Evolutionary conservation across 495 filamentous ascomycete genomes (phyloP), one percentile per base, ranked within the genome.

Genomic region (Tuber calosporum): DNA sequence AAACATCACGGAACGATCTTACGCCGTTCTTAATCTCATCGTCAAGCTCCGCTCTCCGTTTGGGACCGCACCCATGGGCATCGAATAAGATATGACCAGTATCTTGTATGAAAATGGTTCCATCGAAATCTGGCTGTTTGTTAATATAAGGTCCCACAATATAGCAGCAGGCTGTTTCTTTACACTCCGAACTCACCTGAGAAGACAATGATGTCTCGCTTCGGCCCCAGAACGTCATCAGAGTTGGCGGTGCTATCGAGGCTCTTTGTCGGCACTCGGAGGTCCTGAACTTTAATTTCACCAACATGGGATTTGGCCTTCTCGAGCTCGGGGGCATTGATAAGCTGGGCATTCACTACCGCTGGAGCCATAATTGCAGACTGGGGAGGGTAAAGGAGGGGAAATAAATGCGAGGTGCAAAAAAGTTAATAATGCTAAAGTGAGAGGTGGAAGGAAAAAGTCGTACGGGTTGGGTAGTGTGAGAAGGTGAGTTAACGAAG

Each of bases 41-140:
- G 72, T 92, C 90, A 37, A 92, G 87, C 62, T 86, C 81, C 69
- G 87, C 79, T 38, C 89, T 85, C 53, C 85, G 85, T 40, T 84
- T 80, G 7, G 82, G 81, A 72, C 90, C 89, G 82, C 89, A 91
- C 73, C 90, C 90, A 74, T 89, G 85, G 77, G 83, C 83, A 79
- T 92, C 89, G 82, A 92, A 89, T 58, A 92, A 86, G 80, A 92
- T 87, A 81, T 92, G 90, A 67, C 90, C 90, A 20, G 89, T 92
- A 74, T 92, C 90, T 86, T 92, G 89, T 86, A 91, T 89, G 84
- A 90, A 91, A 78, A 92, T 92, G 45, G 90, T 92, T 75, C 90
- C 90, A 79, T 92, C 90, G 77, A 92, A 92, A 82, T 92, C 89
- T 89, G 39, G 26, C 73, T 53, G 17, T 45, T 58, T 67, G 39